Evolutionary conservation across 768 basidiomycete species (phyloP), one percentile per base, ranked within the genome.

Genomic region (Cystofilobasidium macerans): DNA sequence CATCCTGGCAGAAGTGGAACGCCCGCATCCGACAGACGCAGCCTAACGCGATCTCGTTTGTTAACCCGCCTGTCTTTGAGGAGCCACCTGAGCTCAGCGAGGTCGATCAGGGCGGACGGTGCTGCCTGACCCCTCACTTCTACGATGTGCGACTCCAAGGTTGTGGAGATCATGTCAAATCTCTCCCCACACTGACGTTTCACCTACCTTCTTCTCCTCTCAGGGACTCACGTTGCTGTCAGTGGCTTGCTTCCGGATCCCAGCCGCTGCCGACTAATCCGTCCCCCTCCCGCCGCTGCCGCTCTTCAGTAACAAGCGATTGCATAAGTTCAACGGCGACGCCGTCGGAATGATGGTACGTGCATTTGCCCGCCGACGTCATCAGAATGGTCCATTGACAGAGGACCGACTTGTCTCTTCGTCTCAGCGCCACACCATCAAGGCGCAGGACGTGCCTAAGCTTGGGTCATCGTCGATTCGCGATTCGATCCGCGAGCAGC

Each of bases 61-160:
- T 75, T 57, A 73, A 76, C 61, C 67, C 72, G 1, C 72, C 74
- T 0, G 75, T 76, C 1, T 71, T 76, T 57, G 65, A 69, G n/a
- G 51, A 36, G 14, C 74, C 74, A 0, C 75, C 75, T 0, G 54
- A 53, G 26, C 45, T 76, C 9, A 71, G 70, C 4, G 61, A 72
- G 38, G 69, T 62, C 20, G 62, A 71, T 57, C 66, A 73, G 22
- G 57, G 65, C 26, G 69, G 64, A 1, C 61, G 75, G 47, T 71
- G 71, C 5, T 73, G 72, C 33, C 57, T 69, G 2, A 69, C 74
- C 0, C 71, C 71, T 6, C 75, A 76, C 61, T 76, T 70, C 66
- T 76, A 76, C 65, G 75, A 75, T 48, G 45, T 47, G 45, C 45
- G 45, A n/a, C 8, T 20, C 42, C 4, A 43, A 16, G 42, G 14